Percentiles rank a stretch among this genome's conserved stretches.
These are phyloP conservation scores for Mortierella sp. DNA, from an alignment of 371 early-diverging fungal genomes.

Conservation along the genomic window DNA sequence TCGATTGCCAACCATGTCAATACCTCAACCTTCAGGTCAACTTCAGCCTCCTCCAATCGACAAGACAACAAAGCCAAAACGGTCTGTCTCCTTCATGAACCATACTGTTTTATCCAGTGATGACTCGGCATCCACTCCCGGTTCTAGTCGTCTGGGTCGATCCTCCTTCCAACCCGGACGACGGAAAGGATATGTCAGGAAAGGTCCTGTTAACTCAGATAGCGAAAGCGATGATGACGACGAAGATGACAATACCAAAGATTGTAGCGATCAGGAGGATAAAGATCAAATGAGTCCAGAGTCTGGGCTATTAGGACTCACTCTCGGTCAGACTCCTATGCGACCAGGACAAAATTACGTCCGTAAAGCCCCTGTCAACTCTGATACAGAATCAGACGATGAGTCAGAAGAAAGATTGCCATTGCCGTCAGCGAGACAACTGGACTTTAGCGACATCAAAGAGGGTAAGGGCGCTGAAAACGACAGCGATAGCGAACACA, in stretches of 20 bases:
- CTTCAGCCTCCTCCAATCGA: constrained; percentile 12
- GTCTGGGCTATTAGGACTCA: not conserved
- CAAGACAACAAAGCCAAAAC: constrained; percentile 22
- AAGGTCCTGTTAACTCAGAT: constrained; percentile 37
- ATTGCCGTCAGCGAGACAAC: not conserved
- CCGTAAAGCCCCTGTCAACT: constrained; percentile 36
- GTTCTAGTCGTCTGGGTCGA: constrained; percentile 2
- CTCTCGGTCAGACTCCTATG: not conserved
- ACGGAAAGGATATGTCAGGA: constrained; percentile 31
- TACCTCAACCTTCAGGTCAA: not conserved
- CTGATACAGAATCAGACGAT: constrained; percentile 44
- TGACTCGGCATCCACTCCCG: not conserved
- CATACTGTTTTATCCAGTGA: not conserved
- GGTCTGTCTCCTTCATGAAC: constrained; percentile 40
- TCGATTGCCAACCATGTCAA: constrained; percentile 5
- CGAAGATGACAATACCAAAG: not conserved
- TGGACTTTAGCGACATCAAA: constrained; percentile 6
- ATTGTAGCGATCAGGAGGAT: constrained; percentile 1
- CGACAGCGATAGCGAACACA: constrained; percentile 16
- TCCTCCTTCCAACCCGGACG: constrained; percentile 38
- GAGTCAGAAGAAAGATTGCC: constrained; percentile 10
- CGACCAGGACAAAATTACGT: constrained; percentile 51
- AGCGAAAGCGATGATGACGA: constrained; percentile 14
- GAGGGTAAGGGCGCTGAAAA: constrained; percentile 2
- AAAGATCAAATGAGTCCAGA: not conserved